phyloP scores from a whole-genome alignment of 495 filamentous ascomycete species.

The Durotheca rogersii region DNA sequence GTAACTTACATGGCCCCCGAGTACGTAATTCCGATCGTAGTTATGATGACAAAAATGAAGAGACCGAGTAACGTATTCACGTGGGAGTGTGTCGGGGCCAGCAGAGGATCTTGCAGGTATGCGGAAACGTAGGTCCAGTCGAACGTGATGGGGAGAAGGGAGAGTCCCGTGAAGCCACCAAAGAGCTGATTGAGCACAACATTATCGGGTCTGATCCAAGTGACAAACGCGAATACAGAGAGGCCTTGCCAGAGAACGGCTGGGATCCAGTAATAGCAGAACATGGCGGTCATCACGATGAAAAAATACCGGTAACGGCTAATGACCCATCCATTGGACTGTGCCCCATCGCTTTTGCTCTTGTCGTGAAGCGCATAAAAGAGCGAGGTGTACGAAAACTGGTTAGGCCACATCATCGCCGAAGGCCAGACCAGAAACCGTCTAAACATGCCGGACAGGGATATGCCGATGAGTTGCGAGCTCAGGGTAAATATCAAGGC shows the following conservation, averaged over 20 bases:
- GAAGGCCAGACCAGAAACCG: conserved; percentile 59
- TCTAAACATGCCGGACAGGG: conserved; percentile 62
- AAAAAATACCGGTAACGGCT: conserved; percentile 62
- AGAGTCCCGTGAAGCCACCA: conserved; percentile 61
- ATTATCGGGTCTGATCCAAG: conserved; percentile 57
- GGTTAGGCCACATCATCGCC: conserved; percentile 65
- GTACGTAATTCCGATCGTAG: conserved; percentile 55
- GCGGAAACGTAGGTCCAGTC: conserved; percentile 65
- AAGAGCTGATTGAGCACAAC: conserved; percentile 63
- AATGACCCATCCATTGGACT: conserved; percentile 59
- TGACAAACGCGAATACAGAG: conserved; percentile 52
- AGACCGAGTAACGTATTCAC: conserved; percentile 61
- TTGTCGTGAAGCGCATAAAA: conserved; percentile 64
- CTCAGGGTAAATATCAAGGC: conserved; percentile 61
- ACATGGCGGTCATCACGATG: conserved; percentile 55
- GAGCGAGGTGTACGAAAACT: conserved; percentile 58
- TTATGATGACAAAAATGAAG: conserved; percentile 54
- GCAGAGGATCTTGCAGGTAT: conserved; percentile 58
- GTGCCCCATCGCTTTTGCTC: conserved; percentile 49
- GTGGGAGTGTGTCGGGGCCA: conserved; percentile 57
- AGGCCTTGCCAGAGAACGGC: conserved; percentile 52
- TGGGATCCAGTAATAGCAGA: conserved; percentile 63
- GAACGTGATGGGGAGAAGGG: conserved; percentile 62
- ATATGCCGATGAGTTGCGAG: conserved; percentile 66
- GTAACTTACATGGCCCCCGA: conserved; percentile 48